Evolutionary conservation across 2,329 filamentous ascomycete species (phyloP).

Genomic region (Tolypocladium sp.): DNA sequence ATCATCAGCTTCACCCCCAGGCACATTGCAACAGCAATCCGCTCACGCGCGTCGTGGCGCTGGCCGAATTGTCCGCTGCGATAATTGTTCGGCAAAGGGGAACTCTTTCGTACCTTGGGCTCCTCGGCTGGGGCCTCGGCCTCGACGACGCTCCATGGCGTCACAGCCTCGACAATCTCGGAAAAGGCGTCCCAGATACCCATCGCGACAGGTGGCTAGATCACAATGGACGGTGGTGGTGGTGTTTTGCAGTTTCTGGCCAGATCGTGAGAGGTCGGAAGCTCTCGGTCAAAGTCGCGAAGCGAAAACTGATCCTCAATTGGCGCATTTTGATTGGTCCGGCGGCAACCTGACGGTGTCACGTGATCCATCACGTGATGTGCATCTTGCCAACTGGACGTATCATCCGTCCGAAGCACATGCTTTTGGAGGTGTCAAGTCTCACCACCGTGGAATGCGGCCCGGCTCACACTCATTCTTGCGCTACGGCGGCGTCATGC

Average conservation of each 20-base stretch:
- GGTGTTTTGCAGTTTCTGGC: slow-evolving; percentile 23
- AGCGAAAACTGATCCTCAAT: slow-evolving; percentile 39
- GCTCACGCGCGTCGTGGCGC: background rate
- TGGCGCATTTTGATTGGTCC: slow-evolving; percentile 38
- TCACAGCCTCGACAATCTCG: slow-evolving; percentile 55
- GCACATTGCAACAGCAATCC: background rate
- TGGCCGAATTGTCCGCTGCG: background rate
- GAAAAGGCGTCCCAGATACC: slow-evolving; percentile 57
- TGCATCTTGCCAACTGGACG: too few relatives aligned
- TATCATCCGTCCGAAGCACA: background rate
- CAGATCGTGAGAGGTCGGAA: slow-evolving; percentile 28
- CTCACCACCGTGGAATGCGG: background rate
- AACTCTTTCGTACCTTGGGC: slow-evolving; percentile 38
- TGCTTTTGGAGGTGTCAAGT: background rate
- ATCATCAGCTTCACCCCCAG: background rate
- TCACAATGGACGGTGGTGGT: slow-evolving; percentile 32
- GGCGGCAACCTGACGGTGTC: slow-evolving; percentile 10
- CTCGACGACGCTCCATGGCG: slow-evolving; percentile 56
- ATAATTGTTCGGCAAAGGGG: background rate
- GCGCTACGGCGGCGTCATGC: background rate
- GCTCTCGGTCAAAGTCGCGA: slow-evolving; percentile 30
- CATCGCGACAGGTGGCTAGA: slow-evolving; percentile 40
- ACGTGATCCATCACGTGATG: slow-evolving; percentile 8
- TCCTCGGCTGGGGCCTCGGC: slow-evolving; percentile 61
- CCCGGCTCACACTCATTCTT: background rate